Base-by-base conservation (phyloP, 164 flowering plant species). In the Litsea cubeba region DNA sequence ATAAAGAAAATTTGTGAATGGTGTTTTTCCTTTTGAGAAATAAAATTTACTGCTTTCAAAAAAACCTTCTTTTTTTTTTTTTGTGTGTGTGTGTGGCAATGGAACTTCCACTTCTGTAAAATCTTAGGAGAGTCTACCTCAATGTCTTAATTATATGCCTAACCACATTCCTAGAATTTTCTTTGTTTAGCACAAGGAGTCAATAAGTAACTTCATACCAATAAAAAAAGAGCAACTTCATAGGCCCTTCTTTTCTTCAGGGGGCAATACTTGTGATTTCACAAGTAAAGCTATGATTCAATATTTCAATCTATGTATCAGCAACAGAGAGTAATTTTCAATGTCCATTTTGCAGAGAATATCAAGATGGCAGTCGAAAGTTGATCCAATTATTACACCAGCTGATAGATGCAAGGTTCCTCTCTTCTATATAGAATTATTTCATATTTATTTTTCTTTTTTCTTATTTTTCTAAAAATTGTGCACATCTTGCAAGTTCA, bases 381-480 rank as follows among this genome's bases (percentile, higher is more conserved):
- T 26, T 26, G 75, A 77, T 72, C 30, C 73, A 68, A 18, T 78
- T 74, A 73, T 73, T 73, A 69, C 32, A 3, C 76, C 80, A 65
- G 67, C 85, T 51, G 40, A 75, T 72, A 75, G 57, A 51, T 89
- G 93, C 88, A 72, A 88, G 92, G 95, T 89, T 81, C 62, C 77
- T 79, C 24, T 62, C 63, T n/a, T 35, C 62, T n/a, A 25, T 54
- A 54, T 54, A 2, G n/a, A 15, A 15, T 54, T 54, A 20, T 54
- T 54, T 54, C 60, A 20, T 54, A 54, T 54, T 15, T 54, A 14
- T 18, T 54, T 54, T 54, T 17, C 6, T 15, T 17, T 17, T 30
- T 25, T 28, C n/a, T 65, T 15, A 12, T 22, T 26, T 23, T 58
- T 70, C 2, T 71, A n/a, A 28, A 28, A 25, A 14, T 0, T 1